Base-by-base conservation (phyloP, 371 early-diverging fungal species). In the Massospora cicadina region DNA sequence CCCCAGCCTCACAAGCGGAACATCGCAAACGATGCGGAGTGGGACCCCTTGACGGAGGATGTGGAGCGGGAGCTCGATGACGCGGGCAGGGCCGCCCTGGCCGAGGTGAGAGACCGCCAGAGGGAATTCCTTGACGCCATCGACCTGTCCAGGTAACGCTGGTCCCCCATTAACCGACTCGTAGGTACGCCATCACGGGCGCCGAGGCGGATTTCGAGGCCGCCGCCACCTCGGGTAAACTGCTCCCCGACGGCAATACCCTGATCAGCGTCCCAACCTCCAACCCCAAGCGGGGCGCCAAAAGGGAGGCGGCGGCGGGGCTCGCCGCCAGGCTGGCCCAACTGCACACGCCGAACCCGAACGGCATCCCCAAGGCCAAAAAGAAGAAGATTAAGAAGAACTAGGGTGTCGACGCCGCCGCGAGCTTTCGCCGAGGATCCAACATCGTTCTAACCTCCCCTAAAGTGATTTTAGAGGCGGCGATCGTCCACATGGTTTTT, bases 11-110 rank as follows among this genome's bases (percentile, higher is more conserved):
- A 26, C 5, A 33, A 54, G 65, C 69, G 69, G 53, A 70, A 73
- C 59, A 70, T 86, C 7, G 74, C 75, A 10, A 84, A 90, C 67
- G 94, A 89, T 3, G 86, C 79, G 29, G 81, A 85, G 1, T 96
- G 95, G 95, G 87, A 87, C 55, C 92, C 95, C 0, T 74, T 85
- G 7, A 75, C 72, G n/a, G 68, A 81, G 10, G 71, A 72, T 27
- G 60, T 93, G 25, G 89, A 88, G 54, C 84, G 82, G 23, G 95
- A 94, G 64, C 72, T 94, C 68, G 81, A 80, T 24, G 84, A 85
- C 65, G 90, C 85, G n/a, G 92, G 86, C 12, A 74, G 83, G 24
- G 83, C 86, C 66, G 86, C 73, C 0, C 68, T 88, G 60, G 79
- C 71, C 1, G 76, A 71, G 23, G 68, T 90, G 59, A 77, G 78